Conservation (phyloP, 129 eudicot species). For the Solidago caesia region DNA sequence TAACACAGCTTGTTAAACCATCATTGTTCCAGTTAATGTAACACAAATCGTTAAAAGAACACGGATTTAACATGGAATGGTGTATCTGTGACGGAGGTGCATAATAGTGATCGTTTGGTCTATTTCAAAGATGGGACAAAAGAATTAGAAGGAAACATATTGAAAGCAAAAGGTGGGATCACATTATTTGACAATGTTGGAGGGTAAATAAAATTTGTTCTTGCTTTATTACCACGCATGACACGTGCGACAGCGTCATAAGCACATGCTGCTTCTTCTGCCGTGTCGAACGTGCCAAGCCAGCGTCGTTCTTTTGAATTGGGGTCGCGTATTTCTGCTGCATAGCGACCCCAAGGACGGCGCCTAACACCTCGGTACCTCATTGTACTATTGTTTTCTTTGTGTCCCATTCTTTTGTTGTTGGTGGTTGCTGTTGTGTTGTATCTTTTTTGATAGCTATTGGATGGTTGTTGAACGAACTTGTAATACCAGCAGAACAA, state of each 20-base stretch:
- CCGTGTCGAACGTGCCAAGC: conserved; percentile 93
- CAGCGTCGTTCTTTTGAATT: conserved; percentile 80
- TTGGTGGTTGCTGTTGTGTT: too few species aligned
- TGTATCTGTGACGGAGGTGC: conserved; percentile 8
- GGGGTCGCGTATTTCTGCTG: conserved; percentile 87
- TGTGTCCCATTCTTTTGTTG: conserved; percentile 26
- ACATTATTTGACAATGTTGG: conserved; percentile 12
- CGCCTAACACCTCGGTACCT: conserved; percentile 88
- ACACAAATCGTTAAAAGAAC: conserved; percentile 26
- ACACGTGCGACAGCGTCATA: conserved; percentile 83
- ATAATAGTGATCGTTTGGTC: conserved; percentile 1
- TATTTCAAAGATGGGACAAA: not conserved
- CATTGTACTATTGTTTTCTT: conserved; percentile 20
- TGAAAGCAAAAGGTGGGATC: not conserved
- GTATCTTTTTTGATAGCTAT: conserved; percentile 1
- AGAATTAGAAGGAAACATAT: conserved; percentile 11
- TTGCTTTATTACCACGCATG: conserved; percentile 75
- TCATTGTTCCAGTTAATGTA: not conserved
- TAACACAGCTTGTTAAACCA: not conserved
- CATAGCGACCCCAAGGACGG: conserved; percentile 93
- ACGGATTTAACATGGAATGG: not conserved
- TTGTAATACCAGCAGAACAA: too few species aligned
- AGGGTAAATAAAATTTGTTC: conserved; percentile 70
- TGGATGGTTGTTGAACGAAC: too few species aligned
- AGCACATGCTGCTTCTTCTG: conserved; percentile 87